Conservation (phyloP, 1,284 basidiomycete species). For the Marasmius oreades region DNA sequence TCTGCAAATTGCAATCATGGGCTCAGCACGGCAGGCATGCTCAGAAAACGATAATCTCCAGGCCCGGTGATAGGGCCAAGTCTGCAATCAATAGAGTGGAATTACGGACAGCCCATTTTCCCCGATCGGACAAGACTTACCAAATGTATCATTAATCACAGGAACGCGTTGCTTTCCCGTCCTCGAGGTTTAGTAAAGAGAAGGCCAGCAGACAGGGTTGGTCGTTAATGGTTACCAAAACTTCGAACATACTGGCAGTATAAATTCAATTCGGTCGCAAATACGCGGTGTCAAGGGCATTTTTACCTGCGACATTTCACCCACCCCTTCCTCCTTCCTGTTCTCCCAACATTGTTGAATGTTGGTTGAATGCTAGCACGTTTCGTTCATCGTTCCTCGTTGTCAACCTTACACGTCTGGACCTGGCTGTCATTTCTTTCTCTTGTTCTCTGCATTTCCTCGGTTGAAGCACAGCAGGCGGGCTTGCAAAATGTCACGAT, state of each 20-base stretch:
- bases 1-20: background rate
- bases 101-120: background rate
- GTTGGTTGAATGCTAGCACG: slow-evolving; percentile 12
- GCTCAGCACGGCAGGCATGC: background rate
- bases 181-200: background rate
- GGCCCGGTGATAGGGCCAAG: background rate
- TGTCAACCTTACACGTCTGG: slow-evolving; percentile 5
- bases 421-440: slow-evolving; percentile 5
- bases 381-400: background rate
- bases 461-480: slow-evolving; percentile 13
- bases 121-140: background rate
- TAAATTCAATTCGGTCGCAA: background rate
- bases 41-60: background rate
- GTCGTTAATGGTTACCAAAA: slow-evolving; percentile 12
- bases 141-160: background rate
- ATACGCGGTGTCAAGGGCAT: background rate
- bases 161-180: background rate
- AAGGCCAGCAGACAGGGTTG: background rate
- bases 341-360: background rate
- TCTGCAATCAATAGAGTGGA: background rate
- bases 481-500: slow-evolving; percentile 34
- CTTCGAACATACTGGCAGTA: background rate
- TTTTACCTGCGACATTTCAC: background rate
- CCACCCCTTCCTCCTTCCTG: background rate
- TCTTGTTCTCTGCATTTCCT: background rate